Percentiles rank a stretch among this genome's conserved stretches.
Conservation (phyloP, 1,139 yeast species). For the Diutina siamensis region DNA sequence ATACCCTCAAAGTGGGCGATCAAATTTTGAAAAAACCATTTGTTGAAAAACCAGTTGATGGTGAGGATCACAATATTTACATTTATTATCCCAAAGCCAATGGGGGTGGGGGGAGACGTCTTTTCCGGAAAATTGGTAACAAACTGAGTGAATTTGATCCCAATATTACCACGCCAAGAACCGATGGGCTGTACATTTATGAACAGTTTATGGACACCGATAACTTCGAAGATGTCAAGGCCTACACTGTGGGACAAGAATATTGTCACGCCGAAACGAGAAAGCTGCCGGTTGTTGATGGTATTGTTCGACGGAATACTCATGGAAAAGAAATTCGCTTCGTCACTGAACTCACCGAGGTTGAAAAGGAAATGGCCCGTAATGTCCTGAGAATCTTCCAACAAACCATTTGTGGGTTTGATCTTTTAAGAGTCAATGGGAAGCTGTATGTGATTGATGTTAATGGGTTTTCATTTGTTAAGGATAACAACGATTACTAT, state of each 20-base stretch:
- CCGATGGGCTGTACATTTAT: slow-evolving; percentile 85
- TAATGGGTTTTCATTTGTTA: slow-evolving; percentile 95
- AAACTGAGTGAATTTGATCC: slow-evolving; percentile 96
- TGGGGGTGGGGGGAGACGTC: slow-evolving; percentile 95
- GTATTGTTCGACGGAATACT: slow-evolving; percentile 92
- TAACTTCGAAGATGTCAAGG: slow-evolving; percentile 96
- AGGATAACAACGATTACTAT: slow-evolving; percentile 80
- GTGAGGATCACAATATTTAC: slow-evolving; percentile 95
- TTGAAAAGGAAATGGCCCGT: slow-evolving; percentile 71
- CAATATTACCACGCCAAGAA: slow-evolving; percentile 57
- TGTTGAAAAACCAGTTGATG: slow-evolving; percentile 98
- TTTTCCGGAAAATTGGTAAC: slow-evolving; percentile 93
- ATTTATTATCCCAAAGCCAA: slow-evolving; percentile 79
- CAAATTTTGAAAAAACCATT: slow-evolving; percentile 69
- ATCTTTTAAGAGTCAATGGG: slow-evolving; percentile 79
- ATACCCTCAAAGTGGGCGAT: slow-evolving; percentile 74
- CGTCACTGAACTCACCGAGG: slow-evolving; percentile 64
- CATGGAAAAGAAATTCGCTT: slow-evolving; percentile 95
- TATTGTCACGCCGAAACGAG: slow-evolving; percentile 98
- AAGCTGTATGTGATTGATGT: slow-evolving; percentile 92
- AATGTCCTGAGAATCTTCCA: slow-evolving; percentile 66
- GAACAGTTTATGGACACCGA: slow-evolving; percentile 97
- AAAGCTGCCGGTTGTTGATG: slow-evolving; percentile 97
- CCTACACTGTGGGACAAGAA: slow-evolving; percentile 86
- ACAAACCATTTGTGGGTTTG: slow-evolving; percentile 98